These are phyloP conservation scores for Ganoderma meredithae DNA, from an alignment of 1,284 basidiomycete genomes.

Conservation along the genomic window DNA sequence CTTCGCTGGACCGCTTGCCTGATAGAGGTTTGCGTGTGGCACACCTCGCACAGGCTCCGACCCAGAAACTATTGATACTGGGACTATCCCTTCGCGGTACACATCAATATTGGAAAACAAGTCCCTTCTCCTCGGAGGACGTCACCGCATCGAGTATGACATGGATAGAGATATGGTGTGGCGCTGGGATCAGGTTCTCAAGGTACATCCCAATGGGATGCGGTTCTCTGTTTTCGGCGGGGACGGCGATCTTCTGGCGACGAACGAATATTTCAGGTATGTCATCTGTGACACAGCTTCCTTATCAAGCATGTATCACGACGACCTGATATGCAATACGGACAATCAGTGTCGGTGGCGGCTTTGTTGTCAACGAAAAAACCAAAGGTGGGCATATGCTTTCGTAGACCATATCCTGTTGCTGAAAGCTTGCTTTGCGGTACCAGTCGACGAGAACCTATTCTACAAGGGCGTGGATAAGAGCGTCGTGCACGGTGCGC, in stretches of 20 bases:
- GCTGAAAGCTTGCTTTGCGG: conserved; percentile 14
- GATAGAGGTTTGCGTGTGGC: neutral
- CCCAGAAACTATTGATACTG: conserved; percentile 87
- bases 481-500: conserved; percentile 76
- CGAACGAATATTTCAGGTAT: conserved; percentile 91
- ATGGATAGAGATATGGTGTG: conserved; percentile 92
- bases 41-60: conserved; percentile 60
- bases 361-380: conserved; percentile 91
- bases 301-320: neutral
- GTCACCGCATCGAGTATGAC: conserved; percentile 81
- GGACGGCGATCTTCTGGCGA: conserved; percentile 88
- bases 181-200: conserved; percentile 85
- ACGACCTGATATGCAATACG: neutral
- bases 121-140: conserved; percentile 74
- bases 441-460: conserved; percentile 87
- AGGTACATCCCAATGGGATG: conserved; percentile 91
- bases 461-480: conserved; percentile 98
- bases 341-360: conserved; percentile 77
- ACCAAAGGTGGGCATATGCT: conserved; percentile 66
- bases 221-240: conserved; percentile 87
- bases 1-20: neutral
- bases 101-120: conserved; percentile 72
- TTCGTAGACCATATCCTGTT: neutral
- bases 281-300: neutral
- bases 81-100: conserved; percentile 80